Evolutionary conservation across 2,329 filamentous ascomycete genomes (phyloP).

Genomic region (Penicillium sp.): DNA sequence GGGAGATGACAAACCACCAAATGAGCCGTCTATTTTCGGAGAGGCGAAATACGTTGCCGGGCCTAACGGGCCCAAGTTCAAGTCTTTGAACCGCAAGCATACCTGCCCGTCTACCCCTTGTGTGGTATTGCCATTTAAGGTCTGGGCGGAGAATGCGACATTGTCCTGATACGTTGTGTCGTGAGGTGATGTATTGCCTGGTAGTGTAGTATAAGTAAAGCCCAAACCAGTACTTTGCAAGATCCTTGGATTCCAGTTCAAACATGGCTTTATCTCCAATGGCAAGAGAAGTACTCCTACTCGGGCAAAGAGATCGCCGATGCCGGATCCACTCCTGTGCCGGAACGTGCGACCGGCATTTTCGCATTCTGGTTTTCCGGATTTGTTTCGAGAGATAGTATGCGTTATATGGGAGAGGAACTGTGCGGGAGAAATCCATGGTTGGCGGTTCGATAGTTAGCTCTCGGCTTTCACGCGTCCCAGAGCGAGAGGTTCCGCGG

Average conservation of each 20-base stretch:
- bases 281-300: not conserved
- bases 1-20: constrained; percentile 58
- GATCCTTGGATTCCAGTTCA: not conserved
- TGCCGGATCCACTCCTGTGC: not conserved
- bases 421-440: not conserved
- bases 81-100: constrained; percentile 52
- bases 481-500: constrained; percentile 3
- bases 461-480: constrained; percentile 1
- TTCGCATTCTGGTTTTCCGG: not conserved
- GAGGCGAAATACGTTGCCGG: constrained; percentile 54
- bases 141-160: constrained; percentile 15
- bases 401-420: not conserved
- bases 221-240: not conserved
- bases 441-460: not conserved
- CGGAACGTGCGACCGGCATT: not conserved
- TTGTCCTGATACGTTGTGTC: not conserved
- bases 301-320: not conserved
- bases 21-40: constrained; percentile 48
- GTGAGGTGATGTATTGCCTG: not conserved
- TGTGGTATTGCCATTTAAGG: constrained; percentile 39
- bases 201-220: not conserved
- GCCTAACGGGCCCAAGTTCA: constrained; percentile 58
- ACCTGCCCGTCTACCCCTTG: constrained; percentile 53
- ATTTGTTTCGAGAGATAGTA: not conserved
- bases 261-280: not conserved